A percentile compares a stretch with the other conserved stretches of the same genome.
Conservation (phyloP, 768 basidiomycete genomes). For the Tylopilus plumbeoviolaceoides region DNA sequence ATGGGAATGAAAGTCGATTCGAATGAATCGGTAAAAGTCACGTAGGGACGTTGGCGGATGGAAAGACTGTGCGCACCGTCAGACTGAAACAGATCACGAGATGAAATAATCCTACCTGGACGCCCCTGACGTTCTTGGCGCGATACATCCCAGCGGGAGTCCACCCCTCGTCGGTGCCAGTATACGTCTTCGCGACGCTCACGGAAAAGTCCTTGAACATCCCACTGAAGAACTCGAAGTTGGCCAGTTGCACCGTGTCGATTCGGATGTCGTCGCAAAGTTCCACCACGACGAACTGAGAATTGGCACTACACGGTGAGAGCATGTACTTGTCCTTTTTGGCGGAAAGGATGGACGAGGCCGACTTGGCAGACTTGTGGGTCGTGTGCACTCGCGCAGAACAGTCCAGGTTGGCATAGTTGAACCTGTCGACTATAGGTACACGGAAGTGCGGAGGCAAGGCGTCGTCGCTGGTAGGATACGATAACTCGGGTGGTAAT, state of each 20-base stretch:
- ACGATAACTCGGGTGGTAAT: constrained; percentile 12
- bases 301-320: constrained; percentile 67
- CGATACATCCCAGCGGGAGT: constrained; percentile 69
- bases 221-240: constrained; percentile 97
- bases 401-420: constrained; percentile 91
- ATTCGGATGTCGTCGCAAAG: constrained; percentile 97
- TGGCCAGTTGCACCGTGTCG: constrained; percentile 93
- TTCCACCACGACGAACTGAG: constrained; percentile 87
- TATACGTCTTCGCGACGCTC: constrained; percentile 81
- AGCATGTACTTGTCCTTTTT: constrained; percentile 97
- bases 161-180: constrained; percentile 60
- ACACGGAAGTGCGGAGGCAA: constrained; percentile 64
- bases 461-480: constrained; percentile 15
- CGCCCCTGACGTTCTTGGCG: constrained; percentile 87
- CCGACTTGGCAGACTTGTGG: constrained; percentile 76
- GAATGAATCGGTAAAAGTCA: constrained; percentile 90
- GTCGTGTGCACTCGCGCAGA: constrained; percentile 87
- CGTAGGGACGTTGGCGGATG: constrained; percentile 67
- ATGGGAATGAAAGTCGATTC: constrained; percentile 90
- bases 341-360: constrained; percentile 78
- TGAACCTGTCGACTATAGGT: constrained; percentile 83
- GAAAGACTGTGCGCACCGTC: constrained; percentile 51
- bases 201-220: constrained; percentile 91
- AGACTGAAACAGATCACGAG: neutral
- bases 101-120: constrained; percentile 59